Percentiles rank a stretch among this genome's conserved stretches.
Conservation (phyloP, 108 stramenopile genomes). For the Hondaea fermentalgiana region DNA sequence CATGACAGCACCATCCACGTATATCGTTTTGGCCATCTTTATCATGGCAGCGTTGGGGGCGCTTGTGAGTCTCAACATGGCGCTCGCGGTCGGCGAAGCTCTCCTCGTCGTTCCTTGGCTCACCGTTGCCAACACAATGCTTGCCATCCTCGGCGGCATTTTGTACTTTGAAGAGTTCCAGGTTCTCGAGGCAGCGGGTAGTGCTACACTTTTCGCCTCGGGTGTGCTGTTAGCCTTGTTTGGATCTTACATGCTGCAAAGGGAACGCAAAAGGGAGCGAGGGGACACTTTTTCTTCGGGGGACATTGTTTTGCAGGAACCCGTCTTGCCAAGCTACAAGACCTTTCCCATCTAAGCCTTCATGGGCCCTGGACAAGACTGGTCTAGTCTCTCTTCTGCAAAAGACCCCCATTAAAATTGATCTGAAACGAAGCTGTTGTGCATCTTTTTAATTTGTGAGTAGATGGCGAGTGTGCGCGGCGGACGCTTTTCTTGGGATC, state of each 20-base stretch:
- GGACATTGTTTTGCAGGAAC: no score
- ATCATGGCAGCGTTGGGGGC: background rate
- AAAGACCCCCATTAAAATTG: background rate
- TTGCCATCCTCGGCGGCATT: background rate
- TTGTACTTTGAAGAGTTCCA: slow-evolving; percentile 12
- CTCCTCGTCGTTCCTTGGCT: background rate
- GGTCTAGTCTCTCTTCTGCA: no score
- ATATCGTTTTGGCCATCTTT: background rate
- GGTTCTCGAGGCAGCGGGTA: background rate
- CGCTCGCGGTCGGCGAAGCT: slow-evolving; percentile 1
- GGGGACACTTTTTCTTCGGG: no score
- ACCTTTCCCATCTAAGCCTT: no score
- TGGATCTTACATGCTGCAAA: background rate
- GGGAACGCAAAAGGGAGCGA: no score
- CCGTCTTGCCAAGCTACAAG: no score
- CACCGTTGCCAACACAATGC: background rate
- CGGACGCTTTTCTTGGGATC: no score
- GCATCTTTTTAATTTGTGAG: background rate
- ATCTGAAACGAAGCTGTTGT: background rate
- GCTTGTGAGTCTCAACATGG: slow-evolving; percentile 15
- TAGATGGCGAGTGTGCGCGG: no score
- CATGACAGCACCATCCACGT: background rate
- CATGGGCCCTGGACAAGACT: no score
- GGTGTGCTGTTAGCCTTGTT: background rate
- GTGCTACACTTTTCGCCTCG: background rate